Evolutionary conservation across 768 basidiomycete species (phyloP), one percentile per base, ranked within the genome.

Genomic region (Phylloporus arenicola): DNA sequence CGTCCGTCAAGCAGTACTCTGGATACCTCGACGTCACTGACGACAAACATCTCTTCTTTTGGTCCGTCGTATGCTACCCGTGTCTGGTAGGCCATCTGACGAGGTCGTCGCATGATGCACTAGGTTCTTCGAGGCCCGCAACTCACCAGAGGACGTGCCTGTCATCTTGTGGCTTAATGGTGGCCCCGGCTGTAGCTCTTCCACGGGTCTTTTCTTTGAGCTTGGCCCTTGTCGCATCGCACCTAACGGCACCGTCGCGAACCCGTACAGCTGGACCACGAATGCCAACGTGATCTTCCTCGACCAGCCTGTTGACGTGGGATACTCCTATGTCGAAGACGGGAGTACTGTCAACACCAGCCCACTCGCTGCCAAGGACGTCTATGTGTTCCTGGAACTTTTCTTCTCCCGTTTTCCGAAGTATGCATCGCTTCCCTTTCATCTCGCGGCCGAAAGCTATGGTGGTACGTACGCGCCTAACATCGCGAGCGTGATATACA

Each of bases 151-250:
- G 45, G 74, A 81, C 46, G 92, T 88, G 6, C 94, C 93, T 4
- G 76, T 97, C 2, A 76, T 94, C 9, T 74, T 96, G 42, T 96
- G 94, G 94, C 73, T 91, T n/a, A 91, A 90, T 56, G 89, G 89
- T 30, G 85, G 86, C 12, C 83, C 82, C 19, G 80, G 83, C 9
- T 83, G 82, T 69, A 83, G 80, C 48, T 86, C 83, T 8, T 81
- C 84, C 10, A 87, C 89, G 1, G 94, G 94, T 10, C 78, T 96
- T 20, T 74, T 98, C 14, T 91, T 95, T 58, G 93, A 97, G 63
- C 82, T 95, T 19, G 95, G 95, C 0, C 93, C 95, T 0, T 97
- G 95, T 69, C 70, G 69, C 27, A 75, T 97, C 53, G 70, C 77
- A 16, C 70, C 90, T 38, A 73, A 82, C 1, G 91, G 92, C 30